A percentile compares a stretch with the other conserved stretches of the same genome.
phyloP scores from a whole-genome alignment of 805 yeast genomes.

The Phaffomyces thermotolerans region DNA sequence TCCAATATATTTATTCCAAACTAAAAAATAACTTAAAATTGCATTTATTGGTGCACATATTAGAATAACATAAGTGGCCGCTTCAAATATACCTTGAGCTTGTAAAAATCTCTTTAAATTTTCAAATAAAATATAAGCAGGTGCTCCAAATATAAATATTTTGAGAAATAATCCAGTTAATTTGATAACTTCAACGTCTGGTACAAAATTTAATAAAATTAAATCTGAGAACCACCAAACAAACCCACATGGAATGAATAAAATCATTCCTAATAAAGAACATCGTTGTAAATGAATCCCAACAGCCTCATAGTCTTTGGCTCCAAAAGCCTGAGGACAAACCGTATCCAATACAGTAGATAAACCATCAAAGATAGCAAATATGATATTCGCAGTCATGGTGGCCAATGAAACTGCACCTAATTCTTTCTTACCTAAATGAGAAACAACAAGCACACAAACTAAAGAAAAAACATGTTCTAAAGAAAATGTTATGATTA shows the following conservation, averaged over 20 bases:
- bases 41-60: conserved; percentile 69
- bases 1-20: conserved; percentile 58
- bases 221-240: conserved; percentile 57
- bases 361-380: conserved; percentile 75
- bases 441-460: conserved; percentile 67
- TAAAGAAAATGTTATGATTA: conserved; percentile 48
- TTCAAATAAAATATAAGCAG: conserved; percentile 74
- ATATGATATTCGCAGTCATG: conserved; percentile 77
- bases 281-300: conserved; percentile 73
- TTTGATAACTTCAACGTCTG: conserved; percentile 44
- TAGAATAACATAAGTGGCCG: conserved; percentile 61
- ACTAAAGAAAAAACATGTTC: conserved; percentile 52
- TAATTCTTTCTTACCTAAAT: conserved; percentile 67
- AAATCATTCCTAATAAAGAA: conserved; percentile 38
- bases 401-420: conserved; percentile 81
- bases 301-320: conserved; percentile 59
- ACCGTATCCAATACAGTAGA: conserved; percentile 78
- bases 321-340: conserved; percentile 83
- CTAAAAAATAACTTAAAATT: conserved; percentile 59
- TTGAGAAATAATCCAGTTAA: conserved; percentile 47
- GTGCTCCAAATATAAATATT: conserved; percentile 58
- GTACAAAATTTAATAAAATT: conserved; percentile 37
- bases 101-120: conserved; percentile 78
- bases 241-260: conserved; percentile 40
- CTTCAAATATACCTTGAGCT: conserved; percentile 82